Evolutionary conservation across 805 yeast species (phyloP), one percentile per base, ranked within the genome.

Genomic region (Pichia nanzhaoensis): DNA sequence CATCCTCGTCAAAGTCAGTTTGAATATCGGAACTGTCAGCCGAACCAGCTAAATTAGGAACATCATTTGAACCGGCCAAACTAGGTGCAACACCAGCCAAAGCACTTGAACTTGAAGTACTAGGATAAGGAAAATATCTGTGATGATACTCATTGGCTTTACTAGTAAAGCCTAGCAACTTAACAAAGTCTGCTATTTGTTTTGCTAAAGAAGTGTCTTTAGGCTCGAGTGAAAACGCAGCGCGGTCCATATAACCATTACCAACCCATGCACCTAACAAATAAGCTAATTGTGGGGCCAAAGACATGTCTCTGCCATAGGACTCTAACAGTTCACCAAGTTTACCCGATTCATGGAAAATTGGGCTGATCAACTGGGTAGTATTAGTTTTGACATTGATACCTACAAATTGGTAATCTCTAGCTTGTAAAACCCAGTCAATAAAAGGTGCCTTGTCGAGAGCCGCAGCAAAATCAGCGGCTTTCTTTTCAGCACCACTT

Each of bases 201-300:
- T 53, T 54, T 52, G 55, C 46, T 32, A 66, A 44, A 24, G 47
- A 30, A 18, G 58, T 48, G 44, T 63, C 67, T 28, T 49, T 34
- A 17, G 61, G 50, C 45, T 63, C 69, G 22, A 64, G 54, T 8
- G 66, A 59, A 32, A 64, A 59, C 30, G 36, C 27, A 32, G 53
- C 54, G 22, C 58, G 50, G 18, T 56, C 55, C 10, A 57, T 52
- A 10, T 56, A 49, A 42, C 68, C 71, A 51, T 55, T 55, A 42
- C 69, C 75, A 45, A 61, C 54, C 73, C 71, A 70, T 10, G 60
- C 47, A 50, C 77, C 76, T 22, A 68, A 46, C 37, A 69, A 50
- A 59, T 69, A 70, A 42, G 73, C 69, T 52, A 65, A 50, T 21
- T 20, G 19, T 19, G 42, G 32, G 36, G 60, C 48, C 7, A 61